Base-by-base conservation (phyloP, 1,284 basidiomycete species). In the Rhodotorula sp. region DNA sequence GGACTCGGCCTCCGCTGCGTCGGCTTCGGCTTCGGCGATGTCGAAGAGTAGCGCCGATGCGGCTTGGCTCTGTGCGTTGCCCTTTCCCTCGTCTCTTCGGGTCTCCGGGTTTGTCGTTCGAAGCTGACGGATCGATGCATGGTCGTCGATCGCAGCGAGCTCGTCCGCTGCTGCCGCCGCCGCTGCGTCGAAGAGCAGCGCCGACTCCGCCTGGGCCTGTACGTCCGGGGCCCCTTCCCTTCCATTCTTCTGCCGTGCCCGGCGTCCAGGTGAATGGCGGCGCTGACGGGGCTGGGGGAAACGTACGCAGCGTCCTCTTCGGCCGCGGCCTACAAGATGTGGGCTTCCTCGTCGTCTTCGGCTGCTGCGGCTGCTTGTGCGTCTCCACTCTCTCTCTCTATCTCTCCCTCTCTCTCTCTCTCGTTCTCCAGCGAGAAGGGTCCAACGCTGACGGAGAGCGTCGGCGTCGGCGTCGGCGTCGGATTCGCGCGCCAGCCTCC, bases 321-420 rank as follows among this genome's bases (percentile, higher is more conserved):
- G 40, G 40, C 40, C 16, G 40, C 40, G 5, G 40, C 40, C 3
- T 44, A 44, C 40, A 44, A 44, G 40, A 15, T 44, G 40, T 44
- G 40, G 50, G 65, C 65, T n/a, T 54, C 64, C 6, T 64, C 64
- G 37, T 59, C 64, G 26, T 59, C 64, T 28, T 37, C 63, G 15
- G 56, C 61, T 24, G 64, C 64, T 30, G 62, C 56, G 28, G 65
- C 65, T 18, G 65, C 65, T 31, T 6, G 47, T 57, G 60, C 60
- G 37, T 28, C 57, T 44, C 55, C 1, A 26, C 56, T 16, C 51
- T 34, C 26, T n/a, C 59, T 26, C 16, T 24, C 30, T 1, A 7
- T 22, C 40, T 46, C n/a, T 16, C 26, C 46, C 20, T 11, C 37
- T 4, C 56, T 26, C n/a, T n/a, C n/a, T n/a, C n/a, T 6, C 16